phyloP scores from a whole-genome alignment of 2,329 filamentous ascomycete genomes.

The Uncinocarpus reesii region DNA sequence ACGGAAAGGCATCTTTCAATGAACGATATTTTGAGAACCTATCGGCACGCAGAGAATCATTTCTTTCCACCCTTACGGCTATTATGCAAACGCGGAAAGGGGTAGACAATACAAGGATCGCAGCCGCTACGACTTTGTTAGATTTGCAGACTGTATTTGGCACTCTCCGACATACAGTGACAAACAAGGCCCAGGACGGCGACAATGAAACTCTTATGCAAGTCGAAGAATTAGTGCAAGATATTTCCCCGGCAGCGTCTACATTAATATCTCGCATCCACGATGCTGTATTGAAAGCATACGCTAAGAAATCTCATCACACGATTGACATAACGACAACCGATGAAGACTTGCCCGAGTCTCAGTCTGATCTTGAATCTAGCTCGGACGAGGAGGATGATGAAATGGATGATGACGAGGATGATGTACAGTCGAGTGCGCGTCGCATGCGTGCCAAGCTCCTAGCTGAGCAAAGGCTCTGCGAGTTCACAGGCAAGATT shows the following conservation, averaged over 20 bases:
- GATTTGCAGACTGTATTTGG: constrained; percentile 75
- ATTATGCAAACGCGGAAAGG: constrained; percentile 42
- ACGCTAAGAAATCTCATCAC: constrained; percentile 54
- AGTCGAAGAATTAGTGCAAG: constrained; percentile 54
- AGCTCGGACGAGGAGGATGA: constrained; percentile 37
- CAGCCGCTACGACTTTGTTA: constrained; percentile 64
- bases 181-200: constrained; percentile 32
- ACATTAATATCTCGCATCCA: constrained; percentile 65
- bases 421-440: constrained; percentile 28
- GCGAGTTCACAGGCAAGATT: constrained; percentile 73
- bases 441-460: constrained; percentile 56
- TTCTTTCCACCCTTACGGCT: constrained; percentile 39
- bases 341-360: constrained; percentile 58
- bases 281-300: constrained; percentile 62
- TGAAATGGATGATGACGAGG: constrained; percentile 32
- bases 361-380: constrained; percentile 50
- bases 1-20: constrained; percentile 47
- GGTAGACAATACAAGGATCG: constrained; percentile 66
- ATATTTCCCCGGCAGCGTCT: constrained; percentile 55
- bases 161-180: constrained; percentile 49
- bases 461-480: constrained; percentile 73
- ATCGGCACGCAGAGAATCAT: constrained; percentile 49
- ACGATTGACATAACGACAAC: constrained; percentile 29
- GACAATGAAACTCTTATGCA: constrained; percentile 43
- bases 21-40: constrained; percentile 58